Evolutionary conservation across 495 filamentous ascomycete genomes (phyloP).

Genomic region (Copromyces sp.): DNA sequence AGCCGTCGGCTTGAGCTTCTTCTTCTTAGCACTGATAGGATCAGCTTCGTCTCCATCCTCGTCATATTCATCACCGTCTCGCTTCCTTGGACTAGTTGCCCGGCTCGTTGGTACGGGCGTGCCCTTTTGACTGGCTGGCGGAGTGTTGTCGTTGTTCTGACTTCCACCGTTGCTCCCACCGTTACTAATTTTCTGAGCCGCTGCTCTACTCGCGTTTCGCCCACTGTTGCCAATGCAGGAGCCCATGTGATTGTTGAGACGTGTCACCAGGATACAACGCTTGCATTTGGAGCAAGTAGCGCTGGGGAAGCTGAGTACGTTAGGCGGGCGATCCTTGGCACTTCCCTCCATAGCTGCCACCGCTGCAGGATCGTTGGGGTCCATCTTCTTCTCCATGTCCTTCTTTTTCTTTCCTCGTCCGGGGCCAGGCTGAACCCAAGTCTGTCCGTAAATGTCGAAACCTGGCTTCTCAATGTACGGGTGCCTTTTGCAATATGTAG

Average conservation of each 20-base stretch:
- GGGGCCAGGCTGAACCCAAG: conserved; percentile 45
- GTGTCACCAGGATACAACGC: conserved; percentile 41
- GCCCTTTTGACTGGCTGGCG: conserved; percentile 47
- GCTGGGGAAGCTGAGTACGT: conserved; percentile 53
- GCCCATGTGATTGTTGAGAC: conserved; percentile 66
- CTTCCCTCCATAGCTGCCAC: conserved; percentile 30
- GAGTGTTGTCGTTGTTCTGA: conserved; percentile 41
- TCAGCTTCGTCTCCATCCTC: conserved; percentile 43
- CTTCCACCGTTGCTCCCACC: conserved; percentile 35
- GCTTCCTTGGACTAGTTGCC: conserved; percentile 39
- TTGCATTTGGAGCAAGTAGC: conserved; percentile 46
- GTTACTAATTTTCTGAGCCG: conserved; percentile 45
- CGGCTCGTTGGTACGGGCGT: conserved; percentile 46
- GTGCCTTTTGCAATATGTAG: conserved; percentile 66
- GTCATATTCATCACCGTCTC: conserved; percentile 38
- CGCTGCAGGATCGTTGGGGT: conserved; percentile 38
- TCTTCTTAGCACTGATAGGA: conserved; percentile 41
- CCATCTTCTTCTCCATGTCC: conserved; percentile 47
- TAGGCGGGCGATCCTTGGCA: conserved; percentile 39
- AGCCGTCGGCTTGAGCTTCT: conserved; percentile 30
- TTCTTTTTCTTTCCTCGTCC: conserved; percentile 51
- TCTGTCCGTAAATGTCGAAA: conserved; percentile 76
- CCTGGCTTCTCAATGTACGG: conserved; percentile 64
- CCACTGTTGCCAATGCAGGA: conserved; percentile 71
- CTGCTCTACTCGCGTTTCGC: conserved; percentile 52